Percentiles rank a stretch among this genome's conserved stretches.
phyloP scores from a whole-genome alignment of 169 alveolate species.

The Plasmodium chabaudi region DNA sequence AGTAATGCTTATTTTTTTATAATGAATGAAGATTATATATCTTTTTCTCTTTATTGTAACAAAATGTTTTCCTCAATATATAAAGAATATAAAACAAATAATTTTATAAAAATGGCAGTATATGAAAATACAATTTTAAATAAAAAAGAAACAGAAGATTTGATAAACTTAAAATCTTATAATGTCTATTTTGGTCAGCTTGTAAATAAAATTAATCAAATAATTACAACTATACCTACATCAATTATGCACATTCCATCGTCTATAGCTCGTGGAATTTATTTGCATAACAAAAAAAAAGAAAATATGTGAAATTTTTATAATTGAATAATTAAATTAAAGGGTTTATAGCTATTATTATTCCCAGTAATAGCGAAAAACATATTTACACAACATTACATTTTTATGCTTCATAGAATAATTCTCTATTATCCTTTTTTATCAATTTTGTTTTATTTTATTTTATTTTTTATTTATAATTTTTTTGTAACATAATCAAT shows the following conservation, averaged over 20 bases:
- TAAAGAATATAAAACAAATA: constrained; percentile 54
- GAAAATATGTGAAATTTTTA: background rate
- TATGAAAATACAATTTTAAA: constrained; percentile 66
- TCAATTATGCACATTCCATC: constrained; percentile 67
- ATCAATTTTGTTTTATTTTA: background rate
- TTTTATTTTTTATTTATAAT: background rate
- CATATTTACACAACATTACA: too few relatives aligned
- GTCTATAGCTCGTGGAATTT: constrained; percentile 64
- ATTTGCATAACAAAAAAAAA: constrained; percentile 41
- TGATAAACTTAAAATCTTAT: constrained; percentile 49
- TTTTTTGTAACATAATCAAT: background rate
- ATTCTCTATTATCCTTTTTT: background rate
- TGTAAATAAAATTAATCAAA: constrained; percentile 25
- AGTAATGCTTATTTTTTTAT: constrained; percentile 65
- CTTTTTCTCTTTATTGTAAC: constrained; percentile 54
- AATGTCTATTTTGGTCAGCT: constrained; percentile 50
- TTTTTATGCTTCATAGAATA: too few relatives aligned
- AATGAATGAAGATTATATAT: constrained; percentile 65
- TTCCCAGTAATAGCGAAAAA: too few relatives aligned
- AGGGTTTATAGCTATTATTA: background rate
- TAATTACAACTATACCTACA: constrained; percentile 34
- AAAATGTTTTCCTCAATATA: constrained; percentile 52
- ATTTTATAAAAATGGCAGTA: constrained; percentile 33
- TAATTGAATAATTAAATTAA: background rate
- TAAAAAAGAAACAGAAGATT: constrained; percentile 65